phyloP scores from a whole-genome alignment of 441 rosid genomes.

The Jatropha podagrica region DNA sequence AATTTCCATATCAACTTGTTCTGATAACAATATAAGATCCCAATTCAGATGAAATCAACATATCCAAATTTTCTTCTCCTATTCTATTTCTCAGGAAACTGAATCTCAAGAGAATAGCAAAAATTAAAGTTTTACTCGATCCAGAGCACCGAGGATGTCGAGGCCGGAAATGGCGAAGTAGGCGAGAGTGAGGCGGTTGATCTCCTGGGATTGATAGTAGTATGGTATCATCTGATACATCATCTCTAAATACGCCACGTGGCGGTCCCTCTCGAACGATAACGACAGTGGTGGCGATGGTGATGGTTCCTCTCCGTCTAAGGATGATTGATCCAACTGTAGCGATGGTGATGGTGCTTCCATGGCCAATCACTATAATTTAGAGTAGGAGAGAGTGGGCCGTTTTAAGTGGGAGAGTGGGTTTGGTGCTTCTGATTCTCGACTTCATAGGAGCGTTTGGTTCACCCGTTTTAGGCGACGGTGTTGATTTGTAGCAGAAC shows the following conservation, averaged over 20 bases:
- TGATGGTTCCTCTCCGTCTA: conserved; percentile 21
- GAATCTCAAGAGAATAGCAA: neutral
- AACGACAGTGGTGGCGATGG: conserved; percentile 21
- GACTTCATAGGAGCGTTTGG: too few species aligned
- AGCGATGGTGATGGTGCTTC: conserved; percentile 16
- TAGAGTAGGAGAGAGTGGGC: too few species aligned
- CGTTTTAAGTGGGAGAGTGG: too few species aligned
- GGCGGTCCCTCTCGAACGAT: conserved; percentile 58
- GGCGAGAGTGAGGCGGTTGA: conserved; percentile 86
- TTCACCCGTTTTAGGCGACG: too few species aligned
- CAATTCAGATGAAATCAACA: neutral
- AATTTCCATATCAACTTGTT: neutral
- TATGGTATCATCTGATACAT: conserved; percentile 73
- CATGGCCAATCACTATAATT: neutral
- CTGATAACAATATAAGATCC: neutral
- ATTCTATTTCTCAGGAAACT: neutral
- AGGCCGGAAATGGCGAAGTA: conserved; percentile 87
- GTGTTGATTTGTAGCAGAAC: too few species aligned
- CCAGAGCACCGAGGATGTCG: conserved; percentile 63
- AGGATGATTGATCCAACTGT: conserved; percentile 28
- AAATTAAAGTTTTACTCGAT: conserved; percentile 38
- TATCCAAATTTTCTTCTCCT: neutral
- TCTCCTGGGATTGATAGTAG: conserved; percentile 81
- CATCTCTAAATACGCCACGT: conserved; percentile 67
- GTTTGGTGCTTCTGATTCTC: too few species aligned